These are phyloP conservation scores for Penicillium manginii DNA, from an alignment of 495 filamentous ascomycete genomes.

Conservation along the genomic window DNA sequence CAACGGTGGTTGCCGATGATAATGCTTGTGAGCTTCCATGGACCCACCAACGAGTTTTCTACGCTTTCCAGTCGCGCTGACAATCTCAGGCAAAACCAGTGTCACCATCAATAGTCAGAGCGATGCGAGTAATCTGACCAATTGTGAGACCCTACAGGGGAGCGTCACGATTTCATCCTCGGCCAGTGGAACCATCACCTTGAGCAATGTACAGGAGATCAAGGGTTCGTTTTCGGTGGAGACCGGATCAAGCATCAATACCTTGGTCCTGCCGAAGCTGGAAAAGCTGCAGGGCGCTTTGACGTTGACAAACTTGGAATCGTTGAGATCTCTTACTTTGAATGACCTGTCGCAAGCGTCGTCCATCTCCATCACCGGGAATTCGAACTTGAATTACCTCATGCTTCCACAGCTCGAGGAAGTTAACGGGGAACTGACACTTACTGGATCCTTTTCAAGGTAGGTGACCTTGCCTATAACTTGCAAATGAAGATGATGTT, in stretches of 20 bases:
- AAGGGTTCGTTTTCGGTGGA: slow-evolving; percentile 30
- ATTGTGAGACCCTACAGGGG: slow-evolving; percentile 32
- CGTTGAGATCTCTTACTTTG: slow-evolving; percentile 21
- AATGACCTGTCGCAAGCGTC: slow-evolving; percentile 19
- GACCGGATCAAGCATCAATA: slow-evolving; percentile 20
- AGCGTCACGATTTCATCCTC: slow-evolving; percentile 31
- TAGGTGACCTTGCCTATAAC: background rate
- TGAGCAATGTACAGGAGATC: slow-evolving; percentile 32
- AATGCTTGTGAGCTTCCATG: background rate
- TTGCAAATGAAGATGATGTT: background rate
- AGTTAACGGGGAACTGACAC: slow-evolving; percentile 28
- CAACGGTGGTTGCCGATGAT: background rate
- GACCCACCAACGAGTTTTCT: background rate
- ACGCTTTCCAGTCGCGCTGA: background rate
- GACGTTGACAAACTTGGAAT: slow-evolving; percentile 26
- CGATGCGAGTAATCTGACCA: slow-evolving; percentile 28
- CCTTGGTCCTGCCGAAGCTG: slow-evolving; percentile 25
- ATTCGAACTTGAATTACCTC: slow-evolving; percentile 25
- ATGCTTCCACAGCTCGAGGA: slow-evolving; percentile 29
- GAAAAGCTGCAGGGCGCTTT: slow-evolving; percentile 28
- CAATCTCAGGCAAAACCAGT: slow-evolving; percentile 26
- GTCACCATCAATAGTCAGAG: slow-evolving; percentile 33
- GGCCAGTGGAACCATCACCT: slow-evolving; percentile 28
- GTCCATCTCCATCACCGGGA: slow-evolving; percentile 28
- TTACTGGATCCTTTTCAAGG: slow-evolving; percentile 33